phyloP scores from a whole-genome alignment of 192 early-diverging fungal species.

The Backusella psychrophila region DNA sequence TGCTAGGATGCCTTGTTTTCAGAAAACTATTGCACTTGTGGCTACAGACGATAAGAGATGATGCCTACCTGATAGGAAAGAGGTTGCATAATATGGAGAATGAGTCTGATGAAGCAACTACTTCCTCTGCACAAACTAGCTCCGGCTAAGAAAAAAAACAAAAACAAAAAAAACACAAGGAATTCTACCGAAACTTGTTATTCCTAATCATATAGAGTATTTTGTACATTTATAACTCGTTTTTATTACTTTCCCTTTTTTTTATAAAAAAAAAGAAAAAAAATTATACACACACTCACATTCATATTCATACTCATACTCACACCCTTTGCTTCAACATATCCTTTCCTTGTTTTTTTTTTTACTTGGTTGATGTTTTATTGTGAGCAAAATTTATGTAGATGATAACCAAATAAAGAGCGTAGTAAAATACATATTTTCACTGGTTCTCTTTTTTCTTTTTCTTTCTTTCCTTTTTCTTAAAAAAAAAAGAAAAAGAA shows the following conservation, averaged over 20 bases:
- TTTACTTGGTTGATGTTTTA: neutral
- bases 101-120: neutral
- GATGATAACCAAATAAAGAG: neutral
- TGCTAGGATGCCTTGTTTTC: constrained; percentile 27
- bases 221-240: constrained; percentile 9
- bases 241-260: neutral
- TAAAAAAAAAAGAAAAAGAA: neutral
- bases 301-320: neutral
- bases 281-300: neutral
- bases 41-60: constrained; percentile 78
- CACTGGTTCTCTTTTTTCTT: neutral
- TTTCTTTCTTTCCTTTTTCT: neutral
- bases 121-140: neutral
- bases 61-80: constrained; percentile 82
- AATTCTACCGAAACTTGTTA: neutral
- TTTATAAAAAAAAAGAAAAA: neutral
- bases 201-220: neutral
- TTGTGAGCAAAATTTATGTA: neutral
- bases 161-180: neutral
- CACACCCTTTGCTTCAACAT: neutral
- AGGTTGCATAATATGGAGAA: constrained; percentile 75
- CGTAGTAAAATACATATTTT: neutral
- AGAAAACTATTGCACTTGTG: constrained; percentile 58
- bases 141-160: neutral
- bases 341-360: constrained; percentile 2